phyloP scores from a whole-genome alignment of 1,139 yeast species.

The Magnusiomyces tetraspermus region DNA sequence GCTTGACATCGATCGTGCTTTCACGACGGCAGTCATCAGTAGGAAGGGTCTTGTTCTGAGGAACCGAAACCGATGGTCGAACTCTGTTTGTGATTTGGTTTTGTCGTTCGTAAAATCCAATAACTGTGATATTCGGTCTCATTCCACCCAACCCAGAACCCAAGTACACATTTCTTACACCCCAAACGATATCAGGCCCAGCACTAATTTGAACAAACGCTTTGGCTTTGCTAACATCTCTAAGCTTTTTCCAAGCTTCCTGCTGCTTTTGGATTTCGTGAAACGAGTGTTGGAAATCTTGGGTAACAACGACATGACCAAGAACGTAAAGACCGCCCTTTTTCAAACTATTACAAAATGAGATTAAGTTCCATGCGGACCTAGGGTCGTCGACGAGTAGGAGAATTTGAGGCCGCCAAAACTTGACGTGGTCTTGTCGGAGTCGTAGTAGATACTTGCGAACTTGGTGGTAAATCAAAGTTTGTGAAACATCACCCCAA shows the following conservation, averaged over 20 bases:
- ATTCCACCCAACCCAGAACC: constrained; percentile 96
- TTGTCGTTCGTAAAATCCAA: constrained; percentile 14
- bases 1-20: constrained; percentile 55
- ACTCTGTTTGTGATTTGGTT: too few relatives aligned
- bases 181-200: constrained; percentile 87
- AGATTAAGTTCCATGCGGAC: constrained; percentile 80
- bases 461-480: constrained; percentile 89
- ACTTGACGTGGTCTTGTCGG: constrained; percentile 85
- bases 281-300: constrained; percentile 49
- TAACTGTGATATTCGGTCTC: constrained; percentile 78
- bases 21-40: constrained; percentile 75
- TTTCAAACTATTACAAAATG: constrained; percentile 89
- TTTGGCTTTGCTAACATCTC: constrained; percentile 69
- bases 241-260: constrained; percentile 70
- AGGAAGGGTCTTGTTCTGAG: constrained; percentile 45
- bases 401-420: constrained; percentile 94
- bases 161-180: constrained; percentile 81
- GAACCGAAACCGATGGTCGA: too few relatives aligned
- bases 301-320: constrained; percentile 72
- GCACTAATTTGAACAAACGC: constrained; percentile 90
- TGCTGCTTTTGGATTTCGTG: constrained; percentile 63
- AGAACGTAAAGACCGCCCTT: constrained; percentile 88
- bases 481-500: constrained; percentile 96
- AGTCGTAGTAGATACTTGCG: constrained; percentile 75
- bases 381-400: constrained; percentile 84